Evolutionary conservation across 805 yeast genomes (phyloP).

Genomic region (Ogataea ramenticola): DNA sequence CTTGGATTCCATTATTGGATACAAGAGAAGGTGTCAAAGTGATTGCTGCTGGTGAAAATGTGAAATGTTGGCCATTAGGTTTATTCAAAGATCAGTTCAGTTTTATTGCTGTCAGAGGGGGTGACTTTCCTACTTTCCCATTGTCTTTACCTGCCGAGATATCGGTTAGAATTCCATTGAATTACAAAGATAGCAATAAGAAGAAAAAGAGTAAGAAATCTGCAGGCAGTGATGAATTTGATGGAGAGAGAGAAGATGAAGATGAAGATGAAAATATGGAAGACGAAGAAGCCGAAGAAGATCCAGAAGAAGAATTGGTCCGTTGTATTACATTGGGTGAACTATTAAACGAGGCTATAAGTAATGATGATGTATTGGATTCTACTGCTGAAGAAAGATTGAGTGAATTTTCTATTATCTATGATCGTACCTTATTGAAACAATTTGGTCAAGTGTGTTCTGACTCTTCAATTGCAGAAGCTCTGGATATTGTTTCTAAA

Average conservation of each 20-base stretch:
- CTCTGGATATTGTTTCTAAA: slow-evolving; percentile 60
- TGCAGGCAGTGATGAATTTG: slow-evolving; percentile 17
- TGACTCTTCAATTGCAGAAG: slow-evolving; percentile 55
- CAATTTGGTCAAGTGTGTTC: slow-evolving; percentile 70
- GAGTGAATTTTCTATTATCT: slow-evolving; percentile 42
- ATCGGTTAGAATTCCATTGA: slow-evolving; percentile 60
- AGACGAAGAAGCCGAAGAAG: slow-evolving; percentile 20
- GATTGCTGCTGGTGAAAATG: slow-evolving; percentile 48
- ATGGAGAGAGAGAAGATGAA: slow-evolving; percentile 41
- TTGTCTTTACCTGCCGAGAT: slow-evolving; percentile 78
- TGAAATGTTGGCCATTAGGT: slow-evolving; percentile 87
- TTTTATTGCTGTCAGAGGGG: slow-evolving; percentile 70
- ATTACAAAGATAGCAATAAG: slow-evolving; percentile 14
- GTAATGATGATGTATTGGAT: slow-evolving; percentile 29
- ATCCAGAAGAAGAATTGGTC: slow-evolving; percentile 59
- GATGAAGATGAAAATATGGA: slow-evolving; percentile 16
- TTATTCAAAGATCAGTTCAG: slow-evolving; percentile 60
- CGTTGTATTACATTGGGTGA: slow-evolving; percentile 57
- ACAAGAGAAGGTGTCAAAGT: slow-evolving; percentile 42
- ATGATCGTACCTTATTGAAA: slow-evolving; percentile 74
- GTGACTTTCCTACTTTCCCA: slow-evolving; percentile 73
- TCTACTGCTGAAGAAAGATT: slow-evolving; percentile 40
- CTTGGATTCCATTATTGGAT: slow-evolving; percentile 83
- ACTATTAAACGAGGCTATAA: slow-evolving; percentile 48
- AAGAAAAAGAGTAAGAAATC: slow-evolving; percentile 16